Percentiles rank a stretch among this genome's conserved stretches.
Evolutionary conservation across 2,329 filamentous ascomycete species (phyloP).

Genomic region (Sclerotinia minor): DNA sequence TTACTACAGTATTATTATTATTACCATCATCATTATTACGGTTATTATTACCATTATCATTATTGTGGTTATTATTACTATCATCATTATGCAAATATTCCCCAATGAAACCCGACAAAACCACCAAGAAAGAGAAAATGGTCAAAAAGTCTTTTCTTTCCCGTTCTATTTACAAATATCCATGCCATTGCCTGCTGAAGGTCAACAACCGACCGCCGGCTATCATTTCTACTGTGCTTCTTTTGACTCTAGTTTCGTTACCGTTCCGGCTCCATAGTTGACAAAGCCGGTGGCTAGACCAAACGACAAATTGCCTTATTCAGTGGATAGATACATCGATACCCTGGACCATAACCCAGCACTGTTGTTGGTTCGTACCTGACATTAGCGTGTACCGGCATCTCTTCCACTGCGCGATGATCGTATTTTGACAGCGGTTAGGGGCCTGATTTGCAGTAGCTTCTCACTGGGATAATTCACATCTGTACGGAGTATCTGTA

Average conservation of each 20-base stretch:
- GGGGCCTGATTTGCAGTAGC: constrained; percentile 16
- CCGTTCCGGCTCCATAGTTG: constrained; percentile 29
- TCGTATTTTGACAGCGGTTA: constrained; percentile 26
- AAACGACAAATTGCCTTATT: constrained; percentile 11
- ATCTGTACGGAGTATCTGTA: not conserved
- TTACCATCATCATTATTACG: too few species aligned
- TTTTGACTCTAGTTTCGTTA: constrained; percentile 19
- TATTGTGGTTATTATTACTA: too few species aligned
- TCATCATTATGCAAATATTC: constrained; percentile 9
- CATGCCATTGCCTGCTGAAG: not conserved
- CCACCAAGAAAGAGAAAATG: constrained; percentile 17
- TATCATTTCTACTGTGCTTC: constrained; percentile 8
- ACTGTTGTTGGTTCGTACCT: constrained; percentile 31
- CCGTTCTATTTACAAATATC: constrained; percentile 5
- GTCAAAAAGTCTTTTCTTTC: constrained; percentile 7
- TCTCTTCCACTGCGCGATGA: constrained; percentile 25
- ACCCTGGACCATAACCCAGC: constrained; percentile 20
- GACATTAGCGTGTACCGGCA: constrained; percentile 30
- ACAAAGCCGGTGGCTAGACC: constrained; percentile 25
- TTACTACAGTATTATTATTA: too few species aligned
- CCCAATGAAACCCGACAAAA: constrained; percentile 23
- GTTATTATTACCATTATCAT: too few species aligned
- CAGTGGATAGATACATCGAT: constrained; percentile 11
- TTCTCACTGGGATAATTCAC: not conserved
- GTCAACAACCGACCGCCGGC: constrained; percentile 5